Percentiles rank a stretch among this genome's conserved stretches.
Evolutionary conservation across 1,139 yeast genomes (phyloP).

Genomic region (Scheffersomyces segobiensis): DNA sequence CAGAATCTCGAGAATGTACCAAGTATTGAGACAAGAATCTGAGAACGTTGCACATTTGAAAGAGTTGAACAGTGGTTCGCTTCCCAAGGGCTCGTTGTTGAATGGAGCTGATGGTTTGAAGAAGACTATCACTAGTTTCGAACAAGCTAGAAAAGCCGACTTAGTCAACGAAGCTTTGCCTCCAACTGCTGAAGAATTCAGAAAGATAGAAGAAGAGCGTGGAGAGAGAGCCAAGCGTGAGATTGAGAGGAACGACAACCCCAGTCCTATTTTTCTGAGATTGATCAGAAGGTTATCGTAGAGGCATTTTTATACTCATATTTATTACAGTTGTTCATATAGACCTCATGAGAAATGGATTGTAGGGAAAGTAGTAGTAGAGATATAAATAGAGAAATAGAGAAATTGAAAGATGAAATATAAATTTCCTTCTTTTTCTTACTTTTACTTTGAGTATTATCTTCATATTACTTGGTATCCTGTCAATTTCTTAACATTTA

Average conservation of each 20-base stretch:
- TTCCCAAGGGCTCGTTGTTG: conserved; percentile 87
- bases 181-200: conserved; percentile 66
- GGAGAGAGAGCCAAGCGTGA: conserved; percentile 41
- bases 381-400: neutral
- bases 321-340: neutral
- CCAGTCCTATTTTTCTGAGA: conserved; percentile 42
- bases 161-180: conserved; percentile 85
- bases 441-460: neutral
- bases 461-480: neutral
- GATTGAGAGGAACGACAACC: conserved; percentile 30
- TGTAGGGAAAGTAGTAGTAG: neutral
- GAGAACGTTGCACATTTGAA: conserved; percentile 85
- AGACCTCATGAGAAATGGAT: neutral
- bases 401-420: no score
- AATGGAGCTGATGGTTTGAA: conserved; percentile 82
- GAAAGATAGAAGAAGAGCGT: conserved; percentile 47
- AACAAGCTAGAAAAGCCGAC: conserved; percentile 84
- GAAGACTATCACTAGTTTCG: conserved; percentile 70
- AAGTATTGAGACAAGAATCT: conserved; percentile 83
- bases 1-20: conserved; percentile 90
- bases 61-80: conserved; percentile 58
- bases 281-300: conserved; percentile 43
- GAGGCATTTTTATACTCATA: conserved; percentile 1
- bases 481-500: neutral
- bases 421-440: neutral